Percentiles rank a stretch among this genome's conserved stretches.
phyloP scores from a whole-genome alignment of 495 filamentous ascomycete species.

The Cercophora sp. region DNA sequence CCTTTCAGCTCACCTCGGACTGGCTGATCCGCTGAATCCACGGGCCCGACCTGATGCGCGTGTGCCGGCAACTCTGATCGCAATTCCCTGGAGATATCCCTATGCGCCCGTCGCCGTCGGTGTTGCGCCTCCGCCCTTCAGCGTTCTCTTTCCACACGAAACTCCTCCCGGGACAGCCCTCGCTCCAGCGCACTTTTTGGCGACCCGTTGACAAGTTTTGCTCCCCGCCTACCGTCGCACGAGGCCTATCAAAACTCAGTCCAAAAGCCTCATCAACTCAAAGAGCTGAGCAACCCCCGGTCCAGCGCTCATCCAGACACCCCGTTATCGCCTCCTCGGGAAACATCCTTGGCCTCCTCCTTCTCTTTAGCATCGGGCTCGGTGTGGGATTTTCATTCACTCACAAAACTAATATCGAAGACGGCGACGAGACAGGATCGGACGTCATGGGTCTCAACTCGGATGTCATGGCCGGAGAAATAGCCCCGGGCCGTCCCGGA shows the following conservation, averaged over 20 bases:
- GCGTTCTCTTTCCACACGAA: slow-evolving; percentile 2
- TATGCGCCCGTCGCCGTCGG: slow-evolving; percentile 15
- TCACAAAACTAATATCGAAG: too few relatives aligned
- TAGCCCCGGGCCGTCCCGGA: slow-evolving; percentile 72
- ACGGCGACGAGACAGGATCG: too few relatives aligned
- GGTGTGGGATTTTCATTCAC: slow-evolving; percentile 15
- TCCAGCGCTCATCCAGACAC: not conserved
- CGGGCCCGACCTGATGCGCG: slow-evolving; percentile 2
- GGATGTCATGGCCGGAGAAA: slow-evolving; percentile 38
- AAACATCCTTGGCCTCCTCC: slow-evolving; percentile 12
- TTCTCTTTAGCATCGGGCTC: slow-evolving; percentile 13
- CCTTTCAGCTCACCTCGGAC: too few relatives aligned
- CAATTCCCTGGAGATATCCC: slow-evolving; percentile 1
- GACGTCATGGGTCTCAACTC: too few relatives aligned
- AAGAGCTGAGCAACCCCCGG: not conserved
- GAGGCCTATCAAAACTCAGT: not conserved
- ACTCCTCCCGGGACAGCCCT: not conserved
- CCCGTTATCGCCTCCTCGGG: slow-evolving; percentile 2
- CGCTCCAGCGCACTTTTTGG: not conserved
- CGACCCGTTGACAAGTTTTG: slow-evolving; percentile 1
- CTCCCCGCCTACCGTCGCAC: not conserved
- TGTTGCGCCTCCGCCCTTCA: slow-evolving; percentile 11
- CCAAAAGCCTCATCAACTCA: not conserved
- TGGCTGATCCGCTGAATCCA: too few relatives aligned
- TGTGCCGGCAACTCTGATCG: slow-evolving; percentile 4